Percentiles rank a stretch among this genome's conserved stretches.
Evolutionary conservation across 495 filamentous ascomycete genomes (phyloP).

Genomic region (Tuber borchii): DNA sequence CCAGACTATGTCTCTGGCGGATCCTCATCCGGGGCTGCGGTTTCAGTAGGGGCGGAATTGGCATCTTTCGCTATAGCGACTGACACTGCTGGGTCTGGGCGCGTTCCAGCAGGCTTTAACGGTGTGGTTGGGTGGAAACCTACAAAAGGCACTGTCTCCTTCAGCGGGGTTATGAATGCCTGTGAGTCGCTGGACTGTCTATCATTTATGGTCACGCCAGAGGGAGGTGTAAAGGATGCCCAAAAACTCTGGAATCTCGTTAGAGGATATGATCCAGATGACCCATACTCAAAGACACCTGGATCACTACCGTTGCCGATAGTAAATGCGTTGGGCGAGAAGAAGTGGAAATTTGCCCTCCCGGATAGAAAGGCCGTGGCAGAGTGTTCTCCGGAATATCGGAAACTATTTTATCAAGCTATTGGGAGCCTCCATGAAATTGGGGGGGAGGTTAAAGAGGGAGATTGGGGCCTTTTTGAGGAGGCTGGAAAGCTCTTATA

Average conservation of each 20-base stretch:
- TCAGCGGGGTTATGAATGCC: conserved; percentile 55
- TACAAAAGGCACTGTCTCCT: conserved; percentile 57
- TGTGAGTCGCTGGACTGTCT: conserved; percentile 59
- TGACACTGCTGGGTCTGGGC: conserved; percentile 61
- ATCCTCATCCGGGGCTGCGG: conserved; percentile 57
- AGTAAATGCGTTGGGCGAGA: conserved; percentile 49
- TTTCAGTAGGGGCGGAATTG: conserved; percentile 53
- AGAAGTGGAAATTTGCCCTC: conserved; percentile 52
- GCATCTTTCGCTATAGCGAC: conserved; percentile 60
- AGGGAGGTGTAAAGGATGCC: conserved; percentile 48
- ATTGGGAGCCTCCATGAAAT: conserved; percentile 46
- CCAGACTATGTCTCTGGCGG: conserved; percentile 56
- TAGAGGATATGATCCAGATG: conserved; percentile 50
- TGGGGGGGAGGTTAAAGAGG: conserved; percentile 47
- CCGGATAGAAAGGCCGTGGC: conserved; percentile 48
- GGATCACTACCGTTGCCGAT: conserved; percentile 46
- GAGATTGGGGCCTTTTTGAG: conserved; percentile 54
- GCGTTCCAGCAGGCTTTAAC: conserved; percentile 59
- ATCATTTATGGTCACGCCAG: conserved; percentile 49
- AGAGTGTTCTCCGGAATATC: conserved; percentile 47
- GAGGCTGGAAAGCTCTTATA: conserved; percentile 55
- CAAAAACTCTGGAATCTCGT: conserved; percentile 53
- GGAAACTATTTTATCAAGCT: conserved; percentile 46
- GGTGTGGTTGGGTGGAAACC: conserved; percentile 63
- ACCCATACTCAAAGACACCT: conserved; percentile 53